Base-by-base conservation (phyloP, 2,329 filamentous ascomycete genomes). In the Apiospora saccharicola region DNA sequence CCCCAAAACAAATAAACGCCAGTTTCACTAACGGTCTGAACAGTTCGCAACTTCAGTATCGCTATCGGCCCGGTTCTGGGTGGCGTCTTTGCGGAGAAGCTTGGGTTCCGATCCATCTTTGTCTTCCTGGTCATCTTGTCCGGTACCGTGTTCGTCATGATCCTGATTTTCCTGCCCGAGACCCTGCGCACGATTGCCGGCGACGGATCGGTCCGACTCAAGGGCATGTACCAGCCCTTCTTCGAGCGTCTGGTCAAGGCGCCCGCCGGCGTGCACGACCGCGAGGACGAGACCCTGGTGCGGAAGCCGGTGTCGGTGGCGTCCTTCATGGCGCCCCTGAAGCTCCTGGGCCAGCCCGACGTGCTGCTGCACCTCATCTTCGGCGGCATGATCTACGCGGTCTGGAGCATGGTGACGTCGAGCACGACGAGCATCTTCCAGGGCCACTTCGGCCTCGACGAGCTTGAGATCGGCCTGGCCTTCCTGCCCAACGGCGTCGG, bases 321-420 rank as follows among this genome's bases (percentile, higher is more conserved):
- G 14, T 83, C 78, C 0, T 80, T 83, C 30, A 37, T 83, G 2
- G 77, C 78, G 6, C 83, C 85, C 0, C 75, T 87, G 3, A 76
- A 72, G 6, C 80, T 85, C 49, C 75, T 87, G 8, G 57, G 73
- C 2, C 82, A 86, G 46, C 82, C 82, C 16, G 64, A 68, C 16
- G 43, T 68, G n/a, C 12, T 44, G 22, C 22, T 68, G 19, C 64
- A 44, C 13, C 74, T 87, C 2, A 70, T 85, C 6, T 87, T 83
- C 72, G 83, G 84, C 34, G 80, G 80, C 19, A 72, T 80, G 24
- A 71, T 78, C 4, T 80, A 80, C 68, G 81, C 85, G 0, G 80
- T 83, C 14, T 86, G 85, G 84, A 85, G 82, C 26, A 87, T 87
- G 85, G 82, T 87, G 5, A 85, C 82, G 10, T 81, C 83, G 0